phyloP scores from a whole-genome alignment of 441 rosid species.

The Bocquillonia castaneifolia region DNA sequence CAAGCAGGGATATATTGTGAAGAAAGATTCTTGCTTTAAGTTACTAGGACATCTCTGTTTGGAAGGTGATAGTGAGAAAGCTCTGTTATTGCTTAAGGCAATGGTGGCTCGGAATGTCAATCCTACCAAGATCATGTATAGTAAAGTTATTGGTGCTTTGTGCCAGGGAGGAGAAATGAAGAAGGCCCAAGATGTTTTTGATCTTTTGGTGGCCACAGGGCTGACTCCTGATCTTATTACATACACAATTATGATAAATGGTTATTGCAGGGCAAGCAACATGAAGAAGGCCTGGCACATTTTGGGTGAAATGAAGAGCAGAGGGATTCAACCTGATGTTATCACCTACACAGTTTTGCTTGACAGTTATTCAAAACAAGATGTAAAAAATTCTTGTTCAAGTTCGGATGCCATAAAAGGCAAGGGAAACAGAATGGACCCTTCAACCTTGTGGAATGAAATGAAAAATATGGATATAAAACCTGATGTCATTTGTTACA shows the following conservation, averaged over 20 bases:
- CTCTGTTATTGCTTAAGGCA: constrained; percentile 30
- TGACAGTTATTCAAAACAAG: constrained; percentile 31
- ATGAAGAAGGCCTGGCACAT: constrained; percentile 40
- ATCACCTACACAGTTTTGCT: constrained; percentile 21
- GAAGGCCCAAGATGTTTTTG: constrained; percentile 41
- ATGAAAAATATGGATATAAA: constrained; percentile 31
- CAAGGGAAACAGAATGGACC: constrained; percentile 16
- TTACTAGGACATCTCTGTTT: constrained; percentile 40
- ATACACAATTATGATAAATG: constrained; percentile 58
- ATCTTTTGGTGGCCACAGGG: constrained; percentile 33
- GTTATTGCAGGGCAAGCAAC: constrained; percentile 46
- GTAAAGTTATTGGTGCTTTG: constrained; percentile 41
- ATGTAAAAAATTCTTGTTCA: neutral
- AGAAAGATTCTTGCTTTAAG: constrained; percentile 41
- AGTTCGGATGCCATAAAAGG: constrained; percentile 7
- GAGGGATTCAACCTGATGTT: constrained; percentile 56
- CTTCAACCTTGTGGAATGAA: constrained; percentile 35
- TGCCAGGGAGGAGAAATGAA: constrained; percentile 37
- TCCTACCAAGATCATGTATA: constrained; percentile 39
- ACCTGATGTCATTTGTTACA: constrained; percentile 43
- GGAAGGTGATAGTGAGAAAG: constrained; percentile 38
- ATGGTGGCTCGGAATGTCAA: constrained; percentile 38
- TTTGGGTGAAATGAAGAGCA: constrained; percentile 49
- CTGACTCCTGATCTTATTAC: constrained; percentile 42
- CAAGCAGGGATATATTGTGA: constrained; percentile 27